phyloP scores from a whole-genome alignment of 1,284 basidiomycete genomes.

The Ustilago sp. region DNA sequence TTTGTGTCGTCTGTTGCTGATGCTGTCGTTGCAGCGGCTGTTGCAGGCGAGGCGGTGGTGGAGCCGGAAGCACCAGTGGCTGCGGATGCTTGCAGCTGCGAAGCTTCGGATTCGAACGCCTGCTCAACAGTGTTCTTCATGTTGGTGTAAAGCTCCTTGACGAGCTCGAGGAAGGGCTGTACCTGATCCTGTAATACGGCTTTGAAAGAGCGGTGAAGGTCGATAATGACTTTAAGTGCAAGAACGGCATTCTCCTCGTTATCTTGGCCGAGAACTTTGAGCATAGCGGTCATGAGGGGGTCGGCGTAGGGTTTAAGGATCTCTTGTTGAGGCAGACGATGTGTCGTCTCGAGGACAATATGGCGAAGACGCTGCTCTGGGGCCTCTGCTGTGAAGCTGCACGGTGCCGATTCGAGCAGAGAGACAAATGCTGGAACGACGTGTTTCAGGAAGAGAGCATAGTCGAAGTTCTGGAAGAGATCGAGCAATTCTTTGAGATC shows the following conservation, averaged over 20 bases:
- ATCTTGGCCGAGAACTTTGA: slow-evolving; percentile 86
- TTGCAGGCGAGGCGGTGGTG: slow-evolving; percentile 18
- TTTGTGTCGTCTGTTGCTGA: slow-evolving; percentile 9
- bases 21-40: slow-evolving; percentile 10
- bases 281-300: slow-evolving; percentile 79
- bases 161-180: slow-evolving; percentile 82
- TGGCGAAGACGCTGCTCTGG: slow-evolving; percentile 79
- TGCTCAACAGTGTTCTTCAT: slow-evolving; percentile 82
- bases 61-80: slow-evolving; percentile 7
- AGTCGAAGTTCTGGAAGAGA: slow-evolving; percentile 73
- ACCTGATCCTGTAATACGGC: slow-evolving; percentile 79
- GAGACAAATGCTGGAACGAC: slow-evolving; percentile 82
- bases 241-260: slow-evolving; percentile 95
- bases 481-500: slow-evolving; percentile 66
- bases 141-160: slow-evolving; percentile 81
- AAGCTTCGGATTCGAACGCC: slow-evolving; percentile 73
- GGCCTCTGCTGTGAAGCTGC: slow-evolving; percentile 81
- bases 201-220: slow-evolving; percentile 73
- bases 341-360: slow-evolving; percentile 73
- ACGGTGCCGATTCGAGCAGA: slow-evolving; percentile 81
- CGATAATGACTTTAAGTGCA: slow-evolving; percentile 92
- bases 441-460: slow-evolving; percentile 75
- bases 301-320: slow-evolving; percentile 79
- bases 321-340: slow-evolving; percentile 87
- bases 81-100: slow-evolving; percentile 28